Evolutionary conservation across 1,284 basidiomycete species (phyloP), one percentile per base, ranked within the genome.

Genomic region (Afroboletus lepidellus): DNA sequence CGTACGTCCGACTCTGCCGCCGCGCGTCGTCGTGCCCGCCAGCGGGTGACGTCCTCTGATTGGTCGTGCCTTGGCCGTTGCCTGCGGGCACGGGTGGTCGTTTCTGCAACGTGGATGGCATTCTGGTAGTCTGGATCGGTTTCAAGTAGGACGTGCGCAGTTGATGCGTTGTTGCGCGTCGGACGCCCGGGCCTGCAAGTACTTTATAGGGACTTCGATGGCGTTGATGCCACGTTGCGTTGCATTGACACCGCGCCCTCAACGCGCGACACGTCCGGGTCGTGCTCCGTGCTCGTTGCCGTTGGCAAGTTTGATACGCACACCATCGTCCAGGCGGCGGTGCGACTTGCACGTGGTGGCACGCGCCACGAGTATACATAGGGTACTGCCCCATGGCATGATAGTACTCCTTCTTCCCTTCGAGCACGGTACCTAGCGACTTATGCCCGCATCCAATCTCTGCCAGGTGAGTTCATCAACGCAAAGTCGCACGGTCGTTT

Each of bases 341-440:
- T 58, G 63, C 54, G 63, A 49, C 46, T 30, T n/a, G 34, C 65
- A 64, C 66, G 64, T 69, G 63, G 57, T 16, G 29, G 29, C 51
- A 48, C 29, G 29, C 42, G 41, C 24, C 20, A 27, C 21, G 41
- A 48, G 54, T 61, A 66, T 68, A 67, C 46, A 64, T 66, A 60
- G 46, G 27, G 44, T 34, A 46, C 48, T 44, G 30, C 9, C 38
- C 50, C 33, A 7, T 2, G 5, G n/a, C 11, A 34, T 24, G 18
- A 30, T 15, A 24, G 16, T n/a, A 27, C 46, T 16, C n/a, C 32
- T 33, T 18, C 36, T 41, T 38, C 11, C 12, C 57, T 36, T 37
- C 30, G 11, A 44, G 11, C 9, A 27, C 25, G 29, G 32, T 32
- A 43, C 41, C 44, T 49, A 48, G 24, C 44, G 24, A 56, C 48